A percentile compares a stretch with the other conserved stretches of the same genome.
Evolutionary conservation across 1,284 basidiomycete species (phyloP).

Genomic region (Coniferiporia sulphurascens): DNA sequence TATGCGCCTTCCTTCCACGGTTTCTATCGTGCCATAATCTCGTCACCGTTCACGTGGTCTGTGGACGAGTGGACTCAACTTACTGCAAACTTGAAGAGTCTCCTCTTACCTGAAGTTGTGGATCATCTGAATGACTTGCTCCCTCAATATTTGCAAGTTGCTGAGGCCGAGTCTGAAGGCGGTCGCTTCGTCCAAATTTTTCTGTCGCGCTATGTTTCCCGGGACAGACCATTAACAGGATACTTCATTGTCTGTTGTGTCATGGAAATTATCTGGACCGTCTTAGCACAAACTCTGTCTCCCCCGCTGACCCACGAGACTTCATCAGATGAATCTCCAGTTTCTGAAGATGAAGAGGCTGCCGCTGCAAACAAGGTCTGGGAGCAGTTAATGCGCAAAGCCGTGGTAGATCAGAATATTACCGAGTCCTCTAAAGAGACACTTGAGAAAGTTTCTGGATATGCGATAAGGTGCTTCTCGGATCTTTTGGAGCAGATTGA

Average conservation of each 20-base stretch:
- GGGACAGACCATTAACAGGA: slow-evolving; percentile 76
- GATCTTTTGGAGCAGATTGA: slow-evolving; percentile 72
- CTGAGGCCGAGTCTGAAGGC: slow-evolving; percentile 46
- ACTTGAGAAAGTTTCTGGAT: slow-evolving; percentile 46
- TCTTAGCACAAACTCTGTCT: slow-evolving; percentile 71
- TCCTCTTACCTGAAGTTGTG: slow-evolving; percentile 58
- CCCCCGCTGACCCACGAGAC: slow-evolving; percentile 30
- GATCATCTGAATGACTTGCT: slow-evolving; percentile 66
- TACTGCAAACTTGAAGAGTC: slow-evolving; percentile 45
- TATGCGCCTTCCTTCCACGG: slow-evolving; percentile 82
- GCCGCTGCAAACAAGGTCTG: slow-evolving; percentile 80
- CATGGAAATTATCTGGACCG: slow-evolving; percentile 79
- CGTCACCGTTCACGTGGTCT: slow-evolving; percentile 73
- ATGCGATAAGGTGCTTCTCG: slow-evolving; percentile 67
- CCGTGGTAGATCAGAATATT: slow-evolving; percentile 34
- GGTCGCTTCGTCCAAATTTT: slow-evolving; percentile 64
- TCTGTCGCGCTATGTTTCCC: slow-evolving; percentile 70
- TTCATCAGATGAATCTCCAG: slow-evolving; percentile 24
- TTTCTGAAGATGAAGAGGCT: slow-evolving; percentile 52
- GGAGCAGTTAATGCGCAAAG: slow-evolving; percentile 56
- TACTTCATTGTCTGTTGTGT: slow-evolving; percentile 86
- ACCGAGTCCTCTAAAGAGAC: slow-evolving; percentile 39
- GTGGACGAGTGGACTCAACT: slow-evolving; percentile 61
- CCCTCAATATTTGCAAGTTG: slow-evolving; percentile 52
- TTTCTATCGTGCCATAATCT: slow-evolving; percentile 79